Evolutionary conservation across 2,329 filamentous ascomycete species (phyloP), one percentile per base, ranked within the genome.

Genomic region (Rhinocladiella mackenziei): DNA sequence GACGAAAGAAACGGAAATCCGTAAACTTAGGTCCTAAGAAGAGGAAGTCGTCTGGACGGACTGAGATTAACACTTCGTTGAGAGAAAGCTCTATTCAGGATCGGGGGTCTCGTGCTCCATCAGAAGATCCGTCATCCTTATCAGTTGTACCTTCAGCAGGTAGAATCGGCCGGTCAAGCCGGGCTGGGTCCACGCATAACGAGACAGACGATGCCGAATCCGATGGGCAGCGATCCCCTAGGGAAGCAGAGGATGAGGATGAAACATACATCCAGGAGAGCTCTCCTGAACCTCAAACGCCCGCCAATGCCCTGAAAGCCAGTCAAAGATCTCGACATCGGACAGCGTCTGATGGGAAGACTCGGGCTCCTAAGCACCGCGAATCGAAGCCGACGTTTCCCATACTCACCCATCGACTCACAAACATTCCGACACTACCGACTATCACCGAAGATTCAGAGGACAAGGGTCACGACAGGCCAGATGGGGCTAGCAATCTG

Each of bases 331-430:
- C 46, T 41, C 22, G 43, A 11, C 37, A 19, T 25, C 31, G 11
- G 13, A 40, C 14, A 26, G 23, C 18, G 6, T 20, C 5, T 14
- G 20, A 32, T 17, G 43, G 38, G 25, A 41, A 51, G 22, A 39
- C 13, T 15, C 22, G 31, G 29, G 11, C 22, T 10, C 28, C 35
- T 3, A 15, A 35, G 14, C 9, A 32, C 11, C 43, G 37, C 15
- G 37, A 40, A 36, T 11, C 35, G 39, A 53, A 32, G 29, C 46
- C 44, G 37, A 48, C 42, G 18, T 56, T 62, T 43, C 61, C 62
- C 11, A 56, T 64, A 8, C 55, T 59, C 17, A 60, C 61, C 13
- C 60, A 61, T 34, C 58, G 60, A 19, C 46, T 60, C 28, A 56
- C 54, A 32, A 56, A 56, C 20, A 13, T 51, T 6, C 43, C 50